Conservation (phyloP, 495 filamentous ascomycete species). For the Immersiella caudata region DNA sequence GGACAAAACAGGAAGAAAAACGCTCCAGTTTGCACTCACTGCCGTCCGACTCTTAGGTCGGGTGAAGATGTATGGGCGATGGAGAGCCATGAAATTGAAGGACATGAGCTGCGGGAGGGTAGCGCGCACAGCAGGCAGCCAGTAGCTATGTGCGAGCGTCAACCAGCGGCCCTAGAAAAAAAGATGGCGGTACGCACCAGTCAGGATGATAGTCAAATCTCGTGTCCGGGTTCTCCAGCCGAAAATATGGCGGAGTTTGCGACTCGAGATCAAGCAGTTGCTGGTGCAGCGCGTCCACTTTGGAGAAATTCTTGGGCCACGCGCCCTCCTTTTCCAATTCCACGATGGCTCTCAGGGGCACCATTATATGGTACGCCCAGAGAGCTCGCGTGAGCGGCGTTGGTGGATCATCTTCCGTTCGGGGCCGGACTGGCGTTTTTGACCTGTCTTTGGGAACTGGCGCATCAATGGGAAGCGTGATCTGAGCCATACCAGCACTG, state of each 20-base stretch:
- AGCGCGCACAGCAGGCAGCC: conserved; percentile 53
- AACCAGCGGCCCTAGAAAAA: neutral
- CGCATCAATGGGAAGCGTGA: conserved; percentile 46
- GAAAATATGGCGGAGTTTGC: conserved; percentile 55
- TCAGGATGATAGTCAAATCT: conserved; percentile 52
- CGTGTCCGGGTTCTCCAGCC: conserved; percentile 57
- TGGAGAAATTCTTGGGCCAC: conserved; percentile 53
- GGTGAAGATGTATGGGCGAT: conserved; percentile 65
- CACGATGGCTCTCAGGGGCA: conserved; percentile 41
- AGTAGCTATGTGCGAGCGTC: conserved; percentile 32
- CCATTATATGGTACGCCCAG: conserved; percentile 40
- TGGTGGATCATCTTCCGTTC: conserved; percentile 44
- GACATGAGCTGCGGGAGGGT: conserved; percentile 50
- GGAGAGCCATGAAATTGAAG: conserved; percentile 62
- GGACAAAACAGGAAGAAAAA: no score
- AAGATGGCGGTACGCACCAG: conserved; percentile 27
- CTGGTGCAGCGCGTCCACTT: conserved; percentile 57
- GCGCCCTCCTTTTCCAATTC: conserved; percentile 57
- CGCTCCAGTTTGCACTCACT: no score
- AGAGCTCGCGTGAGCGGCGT: conserved; percentile 47
- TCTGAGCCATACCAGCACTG: conserved; percentile 46
- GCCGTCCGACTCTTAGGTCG: conserved; percentile 52
- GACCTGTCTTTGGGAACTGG: conserved; percentile 37
- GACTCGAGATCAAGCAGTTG: conserved; percentile 50
- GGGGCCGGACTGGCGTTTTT: conserved; percentile 38